These are phyloP conservation scores for Aspergillus fumigatiaffinis DNA, from an alignment of 2,329 filamentous ascomycete genomes.

Conservation along the genomic window DNA sequence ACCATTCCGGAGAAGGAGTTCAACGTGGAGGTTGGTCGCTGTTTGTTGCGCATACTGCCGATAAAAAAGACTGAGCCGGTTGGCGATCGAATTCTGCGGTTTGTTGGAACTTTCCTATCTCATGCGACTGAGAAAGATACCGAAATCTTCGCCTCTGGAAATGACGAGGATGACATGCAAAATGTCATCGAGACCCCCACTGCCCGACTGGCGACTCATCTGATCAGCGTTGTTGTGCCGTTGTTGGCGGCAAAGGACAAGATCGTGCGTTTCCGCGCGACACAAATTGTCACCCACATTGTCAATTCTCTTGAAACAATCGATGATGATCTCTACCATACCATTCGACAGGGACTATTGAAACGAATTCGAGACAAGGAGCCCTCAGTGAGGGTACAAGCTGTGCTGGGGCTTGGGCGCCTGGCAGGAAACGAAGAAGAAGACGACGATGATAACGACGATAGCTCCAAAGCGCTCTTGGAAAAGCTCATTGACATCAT, in stretches of 20 bases:
- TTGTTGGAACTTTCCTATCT: slow-evolving; percentile 80
- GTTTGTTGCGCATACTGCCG: slow-evolving; percentile 73
- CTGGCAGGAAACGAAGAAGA: slow-evolving; percentile 69
- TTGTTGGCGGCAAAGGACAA: slow-evolving; percentile 88
- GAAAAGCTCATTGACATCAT: slow-evolving; percentile 82
- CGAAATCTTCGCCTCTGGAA: slow-evolving; percentile 59
- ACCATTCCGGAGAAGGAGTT: slow-evolving; percentile 83
- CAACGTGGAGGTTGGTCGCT: slow-evolving; percentile 79
- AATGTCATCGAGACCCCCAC: slow-evolving; percentile 78
- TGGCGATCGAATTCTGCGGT: slow-evolving; percentile 79
- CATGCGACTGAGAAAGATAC: slow-evolving; percentile 65
- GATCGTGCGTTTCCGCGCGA: slow-evolving; percentile 80
- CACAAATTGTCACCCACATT: slow-evolving; percentile 84
- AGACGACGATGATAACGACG: slow-evolving; percentile 67
- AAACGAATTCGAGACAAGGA: slow-evolving; percentile 93
- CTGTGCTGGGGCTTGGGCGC: slow-evolving; percentile 82
- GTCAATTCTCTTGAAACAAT: slow-evolving; percentile 90
- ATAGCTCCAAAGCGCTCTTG: slow-evolving; percentile 64
- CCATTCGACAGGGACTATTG: slow-evolving; percentile 72
- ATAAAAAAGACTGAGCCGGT: slow-evolving; percentile 90
- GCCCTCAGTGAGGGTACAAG: slow-evolving; percentile 84
- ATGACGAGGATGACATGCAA: slow-evolving; percentile 64
- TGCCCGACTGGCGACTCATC: slow-evolving; percentile 68
- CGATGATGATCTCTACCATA: slow-evolving; percentile 85
- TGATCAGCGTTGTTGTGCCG: slow-evolving; percentile 70